A percentile compares a stretch with the other conserved stretches of the same genome.
Evolutionary conservation across 345 rosid species (phyloP).

Genomic region (Litchi chinensis): DNA sequence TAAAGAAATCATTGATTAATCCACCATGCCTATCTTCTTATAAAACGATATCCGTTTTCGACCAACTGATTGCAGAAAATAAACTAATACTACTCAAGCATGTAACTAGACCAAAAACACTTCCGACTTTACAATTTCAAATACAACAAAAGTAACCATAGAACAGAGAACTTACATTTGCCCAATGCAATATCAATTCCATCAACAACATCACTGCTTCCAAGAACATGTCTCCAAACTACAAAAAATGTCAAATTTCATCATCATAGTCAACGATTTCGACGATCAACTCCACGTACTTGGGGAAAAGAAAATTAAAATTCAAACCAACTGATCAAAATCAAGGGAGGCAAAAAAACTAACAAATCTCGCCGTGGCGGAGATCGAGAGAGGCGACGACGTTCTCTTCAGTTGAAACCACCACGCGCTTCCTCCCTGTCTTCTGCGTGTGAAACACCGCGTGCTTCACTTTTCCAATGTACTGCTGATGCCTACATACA

Average conservation of each 20-base stretch:
- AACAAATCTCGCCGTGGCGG: constrained; percentile 89
- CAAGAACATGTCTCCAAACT: constrained; percentile 97
- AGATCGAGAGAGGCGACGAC: constrained; percentile 96
- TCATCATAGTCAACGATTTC: background rate
- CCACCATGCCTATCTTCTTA: background rate
- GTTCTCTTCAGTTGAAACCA: constrained; percentile 91
- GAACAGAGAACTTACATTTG: constrained; percentile 71
- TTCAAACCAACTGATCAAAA: background rate
- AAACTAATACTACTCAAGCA: background rate
- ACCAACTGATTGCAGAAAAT: background rate
- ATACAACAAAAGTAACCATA: background rate
- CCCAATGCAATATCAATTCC: constrained; percentile 82
- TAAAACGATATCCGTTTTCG: background rate
- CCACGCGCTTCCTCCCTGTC: constrained; percentile 91
- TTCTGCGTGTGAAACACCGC: constrained; percentile 97
- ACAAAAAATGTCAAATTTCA: constrained; percentile 15
- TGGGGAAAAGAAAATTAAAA: background rate
- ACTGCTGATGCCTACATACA: constrained; percentile 70
- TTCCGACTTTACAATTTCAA: background rate
- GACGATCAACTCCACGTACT: background rate
- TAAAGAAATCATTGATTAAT: background rate
- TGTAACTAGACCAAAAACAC: background rate
- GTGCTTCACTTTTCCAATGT: constrained; percentile 90
- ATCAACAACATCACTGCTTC: constrained; percentile 64
- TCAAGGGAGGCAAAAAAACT: constrained; percentile 21